Evolutionary conservation across 78 protist species (phyloP).

Genomic region (Dictyostelium capitatum): DNA sequence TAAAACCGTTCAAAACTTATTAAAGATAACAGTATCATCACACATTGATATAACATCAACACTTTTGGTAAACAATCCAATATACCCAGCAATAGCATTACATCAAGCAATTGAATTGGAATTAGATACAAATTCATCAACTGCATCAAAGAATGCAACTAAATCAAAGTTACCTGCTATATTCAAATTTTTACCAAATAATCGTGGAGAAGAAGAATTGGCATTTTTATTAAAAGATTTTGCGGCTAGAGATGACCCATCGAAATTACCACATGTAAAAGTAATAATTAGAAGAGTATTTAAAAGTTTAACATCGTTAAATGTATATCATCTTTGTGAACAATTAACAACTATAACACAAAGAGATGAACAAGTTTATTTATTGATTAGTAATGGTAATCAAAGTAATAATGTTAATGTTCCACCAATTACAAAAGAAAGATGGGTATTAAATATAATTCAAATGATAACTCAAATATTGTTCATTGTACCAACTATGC

Average conservation of each 20-base stretch:
- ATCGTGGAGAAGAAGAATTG: constrained; percentile 70
- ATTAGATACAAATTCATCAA: constrained; percentile 3
- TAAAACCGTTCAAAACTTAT: constrained; percentile 41
- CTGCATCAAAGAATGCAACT: background rate
- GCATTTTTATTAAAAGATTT: constrained; percentile 49
- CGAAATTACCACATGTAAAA: constrained; percentile 3
- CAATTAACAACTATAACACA: constrained; percentile 20
- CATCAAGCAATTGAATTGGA: constrained; percentile 66
- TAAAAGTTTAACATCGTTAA: constrained; percentile 5
- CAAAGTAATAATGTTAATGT: no score
- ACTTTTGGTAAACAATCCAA: constrained; percentile 28
- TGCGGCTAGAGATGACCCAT: constrained; percentile 24
- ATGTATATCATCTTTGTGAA: constrained; percentile 27
- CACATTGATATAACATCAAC: constrained; percentile 51
- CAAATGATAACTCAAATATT: constrained; percentile 44
- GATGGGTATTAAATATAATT: constrained; percentile 50
- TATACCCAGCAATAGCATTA: constrained; percentile 48
- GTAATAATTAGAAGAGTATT: constrained; percentile 30
- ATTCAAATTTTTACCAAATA: background rate
- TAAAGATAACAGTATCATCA: constrained; percentile 29
- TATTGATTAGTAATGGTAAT: background rate
- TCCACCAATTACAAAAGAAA: background rate
- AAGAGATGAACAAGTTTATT: constrained; percentile 21
- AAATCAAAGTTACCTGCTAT: constrained; percentile 44
- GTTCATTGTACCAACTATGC: constrained; percentile 15